Conservation (phyloP, 805 yeast species). For the Candida taoyuanica region DNA sequence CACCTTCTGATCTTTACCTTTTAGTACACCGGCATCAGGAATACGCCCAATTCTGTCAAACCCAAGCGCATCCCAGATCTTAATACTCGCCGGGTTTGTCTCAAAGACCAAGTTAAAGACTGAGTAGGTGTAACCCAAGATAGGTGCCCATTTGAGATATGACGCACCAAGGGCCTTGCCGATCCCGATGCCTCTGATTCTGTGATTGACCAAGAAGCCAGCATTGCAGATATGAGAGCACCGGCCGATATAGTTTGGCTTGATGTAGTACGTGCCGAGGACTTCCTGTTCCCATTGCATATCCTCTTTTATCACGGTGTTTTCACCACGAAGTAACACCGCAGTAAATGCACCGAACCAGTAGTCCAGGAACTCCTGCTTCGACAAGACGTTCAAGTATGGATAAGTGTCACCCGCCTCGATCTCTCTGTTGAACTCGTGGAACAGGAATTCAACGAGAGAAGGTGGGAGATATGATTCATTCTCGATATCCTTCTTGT, state of each 20-base stretch:
- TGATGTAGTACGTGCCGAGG: conserved; percentile 74
- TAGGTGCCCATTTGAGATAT: conserved; percentile 70
- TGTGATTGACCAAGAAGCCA: conserved; percentile 68
- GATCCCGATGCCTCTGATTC: conserved; percentile 58
- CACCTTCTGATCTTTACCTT: conserved; percentile 56
- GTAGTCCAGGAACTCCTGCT: conserved; percentile 51
- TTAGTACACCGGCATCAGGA: conserved; percentile 67
- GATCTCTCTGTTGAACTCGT: conserved; percentile 59
- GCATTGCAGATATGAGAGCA: conserved; percentile 87
- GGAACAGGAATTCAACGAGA: conserved; percentile 42
- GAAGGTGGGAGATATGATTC: conserved; percentile 40
- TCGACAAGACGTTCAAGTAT: conserved; percentile 35
- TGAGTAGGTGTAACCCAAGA: conserved; percentile 73
- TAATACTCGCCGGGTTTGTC: conserved; percentile 68
- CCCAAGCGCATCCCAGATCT: conserved; percentile 80
- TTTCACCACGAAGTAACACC: conserved; percentile 47
- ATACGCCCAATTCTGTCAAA: conserved; percentile 75
- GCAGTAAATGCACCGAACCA: conserved; percentile 70
- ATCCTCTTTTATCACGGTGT: conserved; percentile 16
- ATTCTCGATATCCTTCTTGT: conserved; percentile 30
- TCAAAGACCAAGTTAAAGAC: conserved; percentile 87
- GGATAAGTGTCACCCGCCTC: conserved; percentile 79
- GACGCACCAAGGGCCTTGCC: conserved; percentile 67
- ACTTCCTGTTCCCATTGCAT: conserved; percentile 42
- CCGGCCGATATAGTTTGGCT: conserved; percentile 83